phyloP scores from a whole-genome alignment of 768 basidiomycete species.

The Trametes gibbosa region DNA sequence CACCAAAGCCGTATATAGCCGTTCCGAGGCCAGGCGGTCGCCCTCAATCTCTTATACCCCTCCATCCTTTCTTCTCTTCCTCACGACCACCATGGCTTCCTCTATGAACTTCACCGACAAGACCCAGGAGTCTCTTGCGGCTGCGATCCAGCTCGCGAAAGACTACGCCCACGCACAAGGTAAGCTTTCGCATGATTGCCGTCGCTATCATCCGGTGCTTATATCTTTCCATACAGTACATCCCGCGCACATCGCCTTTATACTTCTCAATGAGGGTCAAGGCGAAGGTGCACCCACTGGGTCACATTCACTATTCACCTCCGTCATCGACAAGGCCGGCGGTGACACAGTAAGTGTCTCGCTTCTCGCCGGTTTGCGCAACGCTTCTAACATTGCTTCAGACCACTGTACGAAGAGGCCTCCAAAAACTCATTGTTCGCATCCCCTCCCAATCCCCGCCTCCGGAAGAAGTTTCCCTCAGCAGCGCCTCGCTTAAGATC shows the following conservation, averaged over 20 bases:
- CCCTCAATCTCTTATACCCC: conserved; percentile 12
- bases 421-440: conserved; percentile 78
- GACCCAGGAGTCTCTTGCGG: conserved; percentile 63
- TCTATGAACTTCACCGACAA: conserved; percentile 87
- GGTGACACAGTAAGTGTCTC: conserved; percentile 68
- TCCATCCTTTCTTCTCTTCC: conserved; percentile 25
- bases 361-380: too few relatives aligned
- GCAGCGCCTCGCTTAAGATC: conserved; percentile 54
- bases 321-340: conserved; percentile 78
- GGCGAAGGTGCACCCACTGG: conserved; percentile 39
- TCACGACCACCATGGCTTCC: conserved; percentile 38
- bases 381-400: conserved; percentile 27
- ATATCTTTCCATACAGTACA: conserved; percentile 48
- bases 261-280: conserved; percentile 69
- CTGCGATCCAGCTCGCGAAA: conserved; percentile 77
- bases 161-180: conserved; percentile 84
- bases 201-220: background rate
- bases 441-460: conserved; percentile 82
- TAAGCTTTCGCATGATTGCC: conserved; percentile 29
- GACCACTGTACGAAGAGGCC: conserved; percentile 59
- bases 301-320: conserved; percentile 63
- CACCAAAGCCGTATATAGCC: conserved; percentile 10
- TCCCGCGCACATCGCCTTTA: conserved; percentile 81
- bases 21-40: background rate
- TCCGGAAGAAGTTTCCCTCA: conserved; percentile 75